These are phyloP conservation scores for Tetrapyrgos nigripes DNA, from an alignment of 1,284 basidiomycete genomes.

Conservation along the genomic window DNA sequence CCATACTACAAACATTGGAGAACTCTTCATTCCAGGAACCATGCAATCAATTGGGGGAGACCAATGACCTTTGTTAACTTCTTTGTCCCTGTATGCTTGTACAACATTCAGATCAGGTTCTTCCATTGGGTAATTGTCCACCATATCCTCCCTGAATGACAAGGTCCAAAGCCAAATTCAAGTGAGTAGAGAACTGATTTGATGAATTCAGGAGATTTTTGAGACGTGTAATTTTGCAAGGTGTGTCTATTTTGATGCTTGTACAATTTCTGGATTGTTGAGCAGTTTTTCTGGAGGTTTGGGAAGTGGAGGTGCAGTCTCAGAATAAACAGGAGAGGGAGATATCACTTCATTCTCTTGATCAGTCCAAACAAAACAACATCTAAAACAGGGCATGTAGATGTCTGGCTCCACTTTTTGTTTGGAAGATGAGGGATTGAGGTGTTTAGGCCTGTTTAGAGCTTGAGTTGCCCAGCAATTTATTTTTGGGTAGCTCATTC, in stretches of 20 bases:
- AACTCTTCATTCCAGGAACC: conserved; percentile 27
- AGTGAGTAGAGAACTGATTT: conserved; percentile 27
- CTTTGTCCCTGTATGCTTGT: conserved; percentile 24
- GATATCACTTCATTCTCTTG: not conserved
- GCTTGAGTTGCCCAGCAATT: conserved; percentile 8
- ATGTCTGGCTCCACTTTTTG: too few relatives aligned
- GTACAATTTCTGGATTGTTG: conserved; percentile 9
- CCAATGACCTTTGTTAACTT: conserved; percentile 20
- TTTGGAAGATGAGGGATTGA: too few relatives aligned
- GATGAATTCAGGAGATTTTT: conserved; percentile 23
- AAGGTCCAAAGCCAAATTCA: conserved; percentile 32
- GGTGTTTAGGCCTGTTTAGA: conserved; percentile 3
- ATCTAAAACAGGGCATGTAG: not conserved
- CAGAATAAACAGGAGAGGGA: conserved; percentile 16
- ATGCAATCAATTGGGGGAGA: conserved; percentile 20
- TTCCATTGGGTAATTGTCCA: conserved; percentile 20
- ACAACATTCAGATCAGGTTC: conserved; percentile 23
- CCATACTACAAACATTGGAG: conserved; percentile 33
- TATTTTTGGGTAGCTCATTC: not conserved
- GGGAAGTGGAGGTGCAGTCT: conserved; percentile 24
- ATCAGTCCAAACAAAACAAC: not conserved
- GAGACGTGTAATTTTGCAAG: conserved; percentile 20
- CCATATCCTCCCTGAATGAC: conserved; percentile 15
- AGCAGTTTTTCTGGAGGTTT: conserved; percentile 19
- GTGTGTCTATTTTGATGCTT: conserved; percentile 16